Base-by-base conservation (phyloP, 257 asterid species). In the Petrea volubilis region DNA sequence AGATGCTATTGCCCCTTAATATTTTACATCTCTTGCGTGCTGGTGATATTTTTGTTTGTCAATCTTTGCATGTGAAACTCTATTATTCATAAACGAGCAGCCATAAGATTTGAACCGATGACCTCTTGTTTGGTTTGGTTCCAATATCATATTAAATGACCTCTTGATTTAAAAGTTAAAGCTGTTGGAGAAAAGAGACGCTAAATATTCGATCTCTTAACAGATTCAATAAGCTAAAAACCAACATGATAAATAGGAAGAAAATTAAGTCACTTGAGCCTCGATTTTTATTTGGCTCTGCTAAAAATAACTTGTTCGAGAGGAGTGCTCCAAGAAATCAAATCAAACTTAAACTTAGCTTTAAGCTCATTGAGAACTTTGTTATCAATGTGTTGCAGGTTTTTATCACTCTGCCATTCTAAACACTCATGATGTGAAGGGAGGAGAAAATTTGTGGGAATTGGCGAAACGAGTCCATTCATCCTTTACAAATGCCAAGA, bases 321-420 rank as follows among this genome's bases (percentile, higher is more conserved):
- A 5, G 9, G 58, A 4, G 7, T 17, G 28, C 5, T 46, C 29
- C 8, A n/a, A 46, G 44, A 46, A 10, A 28, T 17, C 38, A 15
- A 63, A 44, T 44, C n/a, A n/a, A n/a, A n/a, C n/a, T n/a, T 8
- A 2, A 36, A 7, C 62, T 11, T 34, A 10, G 28, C 27, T 51
- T 61, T 10, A 21, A 49, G 28, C 64, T 34, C 55, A 12, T 49
- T 8, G 47, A 27, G 28, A 41, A 41, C 23, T 41, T 33, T 46
- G 14, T 17, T 59, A 28, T 15, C 13, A 24, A 24, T 51, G 27
- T 5, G 4, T 23, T 71, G 71, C 89, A 93, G 99, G 99, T 4
- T 94, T 91, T 67, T 94, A 88, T 67, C 93, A 90, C 80, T 88
- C 99, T 6, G 99, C 96, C n/a, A 83, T 94, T 65, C 67, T 94